Conservation (phyloP, 768 basidiomycete species). For the Hortiboletus flavorubellus region DNA sequence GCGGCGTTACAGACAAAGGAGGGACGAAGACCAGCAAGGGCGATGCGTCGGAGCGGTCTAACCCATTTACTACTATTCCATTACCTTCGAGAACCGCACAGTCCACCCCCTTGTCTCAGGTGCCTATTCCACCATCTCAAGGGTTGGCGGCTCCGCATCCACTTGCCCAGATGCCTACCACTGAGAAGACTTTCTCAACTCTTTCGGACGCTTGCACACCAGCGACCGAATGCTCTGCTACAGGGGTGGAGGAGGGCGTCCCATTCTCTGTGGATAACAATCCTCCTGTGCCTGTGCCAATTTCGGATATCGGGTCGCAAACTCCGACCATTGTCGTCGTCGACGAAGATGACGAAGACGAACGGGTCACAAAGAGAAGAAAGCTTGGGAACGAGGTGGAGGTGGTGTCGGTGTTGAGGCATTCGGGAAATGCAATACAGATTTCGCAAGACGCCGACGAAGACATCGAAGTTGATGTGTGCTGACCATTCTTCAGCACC, state of each 20-base stretch:
- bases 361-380: conserved; percentile 56
- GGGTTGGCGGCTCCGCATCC: not conserved
- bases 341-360: conserved; percentile 53
- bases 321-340: conserved; percentile 59
- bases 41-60: conserved; percentile 25
- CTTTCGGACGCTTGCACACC: conserved; percentile 14
- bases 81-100: conserved; percentile 28
- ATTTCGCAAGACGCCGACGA: conserved; percentile 20
- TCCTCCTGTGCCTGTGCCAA: conserved; percentile 34
- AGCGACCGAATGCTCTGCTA: not conserved
- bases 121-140: not conserved
- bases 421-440: not conserved
- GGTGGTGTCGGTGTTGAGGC: not conserved
- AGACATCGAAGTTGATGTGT: conserved; percentile 30
- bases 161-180: not conserved
- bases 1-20: conserved; percentile 37
- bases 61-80: conserved; percentile 48
- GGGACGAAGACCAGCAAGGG: conserved; percentile 39
- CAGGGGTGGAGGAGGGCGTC: conserved; percentile 18
- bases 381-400: conserved; percentile 23
- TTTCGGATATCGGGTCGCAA: conserved; percentile 29
- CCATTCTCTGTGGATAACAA: conserved; percentile 16
- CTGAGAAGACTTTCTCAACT: not conserved
- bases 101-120: not conserved
- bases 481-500: conserved; percentile 11